Evolutionary conservation across 129 eudicot genomes (phyloP).

Genomic region (Helianthus annuus): HanXRQr2.0-SUNRISE NC_035439.2:4424321-4424820

Average conservation of each 20-base stretch:
- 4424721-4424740: not conserved
- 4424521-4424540: not conserved
- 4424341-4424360: not conserved
- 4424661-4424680: no score
- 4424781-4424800: not conserved
- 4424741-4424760: slow-evolving; percentile 1
- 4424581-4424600: slow-evolving; percentile 7
- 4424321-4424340: not conserved
- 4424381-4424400: not conserved
- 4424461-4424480: not conserved
- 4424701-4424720: no score
- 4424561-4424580: slow-evolving; percentile 5
- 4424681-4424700: no score
- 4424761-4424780: not conserved
- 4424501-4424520: not conserved
- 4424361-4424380: not conserved
- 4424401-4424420: not conserved
- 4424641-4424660: no score
- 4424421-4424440: slow-evolving; percentile 6
- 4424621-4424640: not conserved
- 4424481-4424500: not conserved
- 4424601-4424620: slow-evolving; percentile 10
- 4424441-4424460: slow-evolving; percentile 4
- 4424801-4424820: not conserved
- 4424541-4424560: not conserved